phyloP scores from a whole-genome alignment of 2,329 filamentous ascomycete genomes.

The Chrysoporthe austroafricana region DNA sequence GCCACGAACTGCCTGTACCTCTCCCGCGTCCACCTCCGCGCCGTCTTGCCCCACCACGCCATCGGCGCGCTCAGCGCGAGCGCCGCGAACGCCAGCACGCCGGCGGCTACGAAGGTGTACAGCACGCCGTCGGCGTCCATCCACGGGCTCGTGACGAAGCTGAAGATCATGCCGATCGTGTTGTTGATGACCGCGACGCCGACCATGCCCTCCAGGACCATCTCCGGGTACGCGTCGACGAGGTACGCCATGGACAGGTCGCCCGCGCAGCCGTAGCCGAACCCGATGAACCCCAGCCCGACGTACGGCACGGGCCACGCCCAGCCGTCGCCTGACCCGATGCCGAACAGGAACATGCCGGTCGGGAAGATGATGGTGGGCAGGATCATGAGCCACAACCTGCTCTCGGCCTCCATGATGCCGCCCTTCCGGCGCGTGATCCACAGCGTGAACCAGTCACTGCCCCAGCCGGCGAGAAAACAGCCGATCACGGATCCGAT shows the following conservation, averaged over 20 bases:
- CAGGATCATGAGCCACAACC: constrained; percentile 37
- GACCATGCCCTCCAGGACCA: constrained; percentile 53
- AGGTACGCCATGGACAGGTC: constrained; percentile 49
- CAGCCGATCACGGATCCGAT: constrained; percentile 35
- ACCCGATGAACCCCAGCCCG: constrained; percentile 50
- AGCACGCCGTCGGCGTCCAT: constrained; percentile 23
- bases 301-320: constrained; percentile 50
- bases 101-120: constrained; percentile 43
- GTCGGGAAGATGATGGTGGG: constrained; percentile 47
- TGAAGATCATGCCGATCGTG: constrained; percentile 27
- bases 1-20: constrained; percentile 52
- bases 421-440: constrained; percentile 37
- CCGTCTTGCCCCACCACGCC: constrained; percentile 57
- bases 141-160: constrained; percentile 28
- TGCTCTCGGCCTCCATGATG: constrained; percentile 38
- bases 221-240: constrained; percentile 52
- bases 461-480: constrained; percentile 37
- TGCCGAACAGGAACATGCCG: constrained; percentile 53
- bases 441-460: constrained; percentile 39
- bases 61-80: constrained; percentile 56
- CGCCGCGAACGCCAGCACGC: constrained; percentile 54
- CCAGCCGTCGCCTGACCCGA: constrained; percentile 50
- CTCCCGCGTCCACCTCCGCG: constrained; percentile 50
- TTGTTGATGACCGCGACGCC: constrained; percentile 47
- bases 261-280: constrained; percentile 48